phyloP scores from a whole-genome alignment of 2,329 filamentous ascomycete genomes.

The Sarocladiaceae sp. region DNA sequence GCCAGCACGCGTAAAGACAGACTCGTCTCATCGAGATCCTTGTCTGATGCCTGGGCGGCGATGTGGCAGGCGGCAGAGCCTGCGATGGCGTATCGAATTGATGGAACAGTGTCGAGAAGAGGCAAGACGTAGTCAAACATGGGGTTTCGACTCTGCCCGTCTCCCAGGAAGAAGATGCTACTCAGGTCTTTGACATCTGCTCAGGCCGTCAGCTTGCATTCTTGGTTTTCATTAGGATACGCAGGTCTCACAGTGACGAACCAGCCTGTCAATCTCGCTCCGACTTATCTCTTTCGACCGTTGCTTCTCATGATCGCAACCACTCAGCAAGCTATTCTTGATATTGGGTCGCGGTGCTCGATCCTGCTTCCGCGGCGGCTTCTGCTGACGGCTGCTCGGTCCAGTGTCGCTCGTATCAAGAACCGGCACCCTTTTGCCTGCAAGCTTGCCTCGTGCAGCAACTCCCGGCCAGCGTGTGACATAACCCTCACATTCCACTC shows the following conservation, averaged over 20 bases:
- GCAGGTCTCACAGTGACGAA: slow-evolving; percentile 1
- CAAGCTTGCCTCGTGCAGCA: slow-evolving; percentile 9
- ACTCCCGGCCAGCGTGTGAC: slow-evolving; percentile 10
- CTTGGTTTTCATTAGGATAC: no score
- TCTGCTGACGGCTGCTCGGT: background rate
- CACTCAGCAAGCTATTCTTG: background rate
- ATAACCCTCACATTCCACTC: slow-evolving; percentile 8
- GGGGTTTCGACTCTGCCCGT: slow-evolving; percentile 1
- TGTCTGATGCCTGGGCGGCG: slow-evolving; percentile 4
- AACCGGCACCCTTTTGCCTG: slow-evolving; percentile 6
- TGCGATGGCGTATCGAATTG: slow-evolving; percentile 6
- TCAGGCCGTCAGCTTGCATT: no score
- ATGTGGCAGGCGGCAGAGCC: slow-evolving; percentile 8
- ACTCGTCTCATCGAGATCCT: slow-evolving; percentile 5
- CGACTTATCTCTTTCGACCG: background rate
- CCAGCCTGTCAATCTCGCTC: background rate
- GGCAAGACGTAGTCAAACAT: slow-evolving; percentile 9
- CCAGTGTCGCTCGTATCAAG: no score
- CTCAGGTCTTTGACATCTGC: slow-evolving; percentile 10
- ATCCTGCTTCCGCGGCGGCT: background rate
- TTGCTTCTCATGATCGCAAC: no score
- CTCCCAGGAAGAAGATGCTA: slow-evolving; percentile 9
- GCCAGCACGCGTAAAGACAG: slow-evolving; percentile 7
- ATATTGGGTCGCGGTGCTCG: background rate
- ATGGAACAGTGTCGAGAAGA: slow-evolving; percentile 7